Conservation (phyloP, 2,329 filamentous ascomycete genomes). For the Lizonia empirigonia region DNA sequence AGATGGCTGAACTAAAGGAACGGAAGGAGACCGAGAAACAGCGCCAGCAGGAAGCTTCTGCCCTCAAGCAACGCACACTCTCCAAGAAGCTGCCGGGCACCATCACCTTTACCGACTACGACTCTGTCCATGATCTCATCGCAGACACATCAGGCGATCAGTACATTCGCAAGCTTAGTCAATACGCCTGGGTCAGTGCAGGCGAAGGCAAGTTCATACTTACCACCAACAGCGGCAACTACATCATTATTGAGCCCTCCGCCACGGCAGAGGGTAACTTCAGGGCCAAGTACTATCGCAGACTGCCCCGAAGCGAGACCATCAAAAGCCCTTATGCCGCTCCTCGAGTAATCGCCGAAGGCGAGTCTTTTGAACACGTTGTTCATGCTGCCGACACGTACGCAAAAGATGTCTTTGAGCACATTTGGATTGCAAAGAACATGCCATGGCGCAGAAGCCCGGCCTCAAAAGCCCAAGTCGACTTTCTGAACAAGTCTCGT, state of each 20-base stretch:
- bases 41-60: constrained; percentile 65
- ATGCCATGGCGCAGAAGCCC: constrained; percentile 72
- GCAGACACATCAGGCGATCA: constrained; percentile 78
- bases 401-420: constrained; percentile 69
- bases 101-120: constrained; percentile 87
- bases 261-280: constrained; percentile 48
- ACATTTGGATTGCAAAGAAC: constrained; percentile 67
- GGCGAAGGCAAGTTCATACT: constrained; percentile 74
- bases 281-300: constrained; percentile 51
- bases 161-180: constrained; percentile 77
- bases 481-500: constrained; percentile 71
- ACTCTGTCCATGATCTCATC: constrained; percentile 88
- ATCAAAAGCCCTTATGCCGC: constrained; percentile 65
- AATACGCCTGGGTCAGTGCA: constrained; percentile 81
- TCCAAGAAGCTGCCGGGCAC: constrained; percentile 49
- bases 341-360: constrained; percentile 70
- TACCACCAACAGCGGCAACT: constrained; percentile 64
- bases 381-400: constrained; percentile 86
- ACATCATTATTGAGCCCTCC: constrained; percentile 59
- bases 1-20: constrained; percentile 63
- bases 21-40: constrained; percentile 51
- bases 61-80: constrained; percentile 60
- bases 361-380: constrained; percentile 71
- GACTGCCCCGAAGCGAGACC: constrained; percentile 43
- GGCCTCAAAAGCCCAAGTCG: constrained; percentile 67